Conservation (phyloP, 2,329 filamentous ascomycete genomes). For the Botryosphaeria agaves region DNA sequence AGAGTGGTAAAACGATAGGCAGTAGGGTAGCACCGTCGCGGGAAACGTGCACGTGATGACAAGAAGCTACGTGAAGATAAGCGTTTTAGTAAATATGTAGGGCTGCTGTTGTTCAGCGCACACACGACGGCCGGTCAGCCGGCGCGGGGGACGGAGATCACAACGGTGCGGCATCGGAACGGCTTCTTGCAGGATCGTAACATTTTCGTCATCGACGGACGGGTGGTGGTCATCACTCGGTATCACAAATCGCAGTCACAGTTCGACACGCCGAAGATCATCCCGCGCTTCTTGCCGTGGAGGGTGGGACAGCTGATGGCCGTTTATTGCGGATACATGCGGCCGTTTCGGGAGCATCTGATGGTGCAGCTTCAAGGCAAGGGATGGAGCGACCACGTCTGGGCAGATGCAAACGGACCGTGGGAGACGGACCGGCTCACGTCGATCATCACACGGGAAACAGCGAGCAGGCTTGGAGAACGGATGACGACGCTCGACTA, state of each 20-base stretch:
- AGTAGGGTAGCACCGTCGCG: too few relatives aligned
- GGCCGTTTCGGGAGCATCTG: conserved; percentile 8
- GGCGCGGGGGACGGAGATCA: conserved; percentile 7
- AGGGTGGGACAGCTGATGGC: conserved; percentile 5
- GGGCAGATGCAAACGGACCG: conserved; percentile 3
- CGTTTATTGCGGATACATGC: conserved; percentile 9
- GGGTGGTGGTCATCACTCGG: conserved; percentile 7
- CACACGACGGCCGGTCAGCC: conserved; percentile 1
- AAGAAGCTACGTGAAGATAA: too few relatives aligned
- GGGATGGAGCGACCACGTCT: conserved; percentile 4
- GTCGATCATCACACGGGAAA: conserved; percentile 6
- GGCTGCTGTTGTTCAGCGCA: conserved; percentile 4
- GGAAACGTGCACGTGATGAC: too few relatives aligned
- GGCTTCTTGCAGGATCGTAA: conserved; percentile 8
- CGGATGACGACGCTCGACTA: conserved; percentile 3
- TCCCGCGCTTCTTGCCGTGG: conserved; percentile 6
- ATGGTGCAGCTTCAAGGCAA: conserved; percentile 5
- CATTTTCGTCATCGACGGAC: conserved; percentile 7
- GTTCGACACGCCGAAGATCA: conserved; percentile 8
- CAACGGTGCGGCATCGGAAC: conserved; percentile 7
- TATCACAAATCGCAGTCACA: conserved; percentile 12
- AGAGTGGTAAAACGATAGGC: too few relatives aligned
- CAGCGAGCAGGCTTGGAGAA: conserved; percentile 5
- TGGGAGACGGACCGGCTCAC: conserved; percentile 4
- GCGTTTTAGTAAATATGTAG: too few relatives aligned